phyloP scores from a whole-genome alignment of 2,329 filamentous ascomycete genomes.

The Botrytis fragariae region DNA sequence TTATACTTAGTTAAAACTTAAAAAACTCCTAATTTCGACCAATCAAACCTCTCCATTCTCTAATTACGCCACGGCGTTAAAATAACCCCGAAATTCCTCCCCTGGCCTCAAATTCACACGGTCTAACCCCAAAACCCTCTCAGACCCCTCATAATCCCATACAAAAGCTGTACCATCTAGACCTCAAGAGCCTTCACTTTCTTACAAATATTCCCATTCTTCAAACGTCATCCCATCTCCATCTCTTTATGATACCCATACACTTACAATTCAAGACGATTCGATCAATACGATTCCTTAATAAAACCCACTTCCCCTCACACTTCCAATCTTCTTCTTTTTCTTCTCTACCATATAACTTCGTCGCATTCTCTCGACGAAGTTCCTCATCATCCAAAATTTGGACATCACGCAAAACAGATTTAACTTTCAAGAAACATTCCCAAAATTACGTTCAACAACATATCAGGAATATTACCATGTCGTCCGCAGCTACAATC shows the following conservation, averaged over 20 bases:
- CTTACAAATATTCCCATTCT: constrained; percentile 15
- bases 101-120: not conserved
- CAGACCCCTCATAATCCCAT: not conserved
- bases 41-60: not conserved
- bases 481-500: constrained; percentile 69
- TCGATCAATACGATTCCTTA: not conserved
- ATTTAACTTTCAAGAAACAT: not conserved
- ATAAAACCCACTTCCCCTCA: not conserved
- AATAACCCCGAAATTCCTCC: not conserved
- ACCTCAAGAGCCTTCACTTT: not conserved
- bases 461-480: constrained; percentile 37
- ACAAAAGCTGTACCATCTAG: not conserved
- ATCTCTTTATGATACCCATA: not conserved
- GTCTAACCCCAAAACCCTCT: not conserved
- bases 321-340: not conserved
- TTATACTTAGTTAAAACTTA: not conserved
- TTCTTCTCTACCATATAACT: not conserved
- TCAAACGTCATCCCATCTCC: not conserved
- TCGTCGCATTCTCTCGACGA: constrained; percentile 4
- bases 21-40: not conserved
- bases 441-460: constrained; percentile 5
- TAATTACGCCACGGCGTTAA: not conserved
- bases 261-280: not conserved
- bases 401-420: constrained; percentile 11
- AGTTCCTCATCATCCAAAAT: constrained; percentile 1